Evolutionary conservation across 768 basidiomycete genomes (phyloP), one percentile per base, ranked within the genome.

Genomic region (Mycena venus): DNA sequence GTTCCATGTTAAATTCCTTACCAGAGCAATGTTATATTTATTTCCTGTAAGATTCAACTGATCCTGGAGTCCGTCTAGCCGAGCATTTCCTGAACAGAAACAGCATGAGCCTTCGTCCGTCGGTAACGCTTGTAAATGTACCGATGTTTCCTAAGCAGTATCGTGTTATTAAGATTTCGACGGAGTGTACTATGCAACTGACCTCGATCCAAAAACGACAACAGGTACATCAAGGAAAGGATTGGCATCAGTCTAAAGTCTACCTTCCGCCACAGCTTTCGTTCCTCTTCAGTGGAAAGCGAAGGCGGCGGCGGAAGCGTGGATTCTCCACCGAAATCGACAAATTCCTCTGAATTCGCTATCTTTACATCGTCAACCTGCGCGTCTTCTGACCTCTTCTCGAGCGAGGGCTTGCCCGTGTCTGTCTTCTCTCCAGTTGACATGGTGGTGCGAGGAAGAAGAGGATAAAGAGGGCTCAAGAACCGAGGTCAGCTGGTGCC

Each of bases 201-300:
- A 87, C 91, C 90, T 85, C 92, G 83, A 79, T 94, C 92, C 80
- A 93, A 83, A 80, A 92, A 93, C 4, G 90, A 90, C 38, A 92
- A 80, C 36, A 94, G 82, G 78, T 92, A 93, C 86, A 93, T 89
- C 55, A 91, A 68, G 2, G 87, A 82, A 21, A 93, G 82, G n/a
- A 91, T 91, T 0, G 91, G 90, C 86, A 92, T 87, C 53, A 92
- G 82, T 58, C 89, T 83, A 4, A 86, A 31, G 74, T 93, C 92
- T 27, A 93, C 84, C 82, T 91, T 93, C 70, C 89, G 80, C 85
- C 91, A 91, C 60, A 93, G 79, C 60, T 78, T 86, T 68, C 81
- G 86, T 82, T 93, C 91, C 70, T 91, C 81, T 66, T 86, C 88
- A 15, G 80, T 78, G 1, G 89, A 88, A 32, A 91, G 80, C 4